phyloP scores from a whole-genome alignment of 768 basidiomycete species.

The Sporobolomyces phaffii region DNA sequence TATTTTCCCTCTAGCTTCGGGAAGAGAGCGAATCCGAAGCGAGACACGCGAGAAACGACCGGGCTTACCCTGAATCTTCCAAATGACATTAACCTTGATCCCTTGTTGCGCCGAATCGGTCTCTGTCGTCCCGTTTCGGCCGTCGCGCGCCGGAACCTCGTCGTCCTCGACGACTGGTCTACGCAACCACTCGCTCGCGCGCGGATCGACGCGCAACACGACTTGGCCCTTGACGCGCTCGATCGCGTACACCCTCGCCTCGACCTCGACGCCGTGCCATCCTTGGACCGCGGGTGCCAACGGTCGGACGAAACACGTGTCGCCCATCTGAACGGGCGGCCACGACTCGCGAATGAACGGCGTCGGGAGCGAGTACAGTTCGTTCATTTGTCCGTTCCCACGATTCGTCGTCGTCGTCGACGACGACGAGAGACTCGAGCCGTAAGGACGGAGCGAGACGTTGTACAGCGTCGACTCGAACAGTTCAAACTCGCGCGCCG shows the following conservation, averaged over 20 bases:
- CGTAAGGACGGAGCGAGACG: not conserved
- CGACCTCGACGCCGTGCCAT: constrained; percentile 40
- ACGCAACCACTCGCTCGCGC: not conserved
- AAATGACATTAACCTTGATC: constrained; percentile 18
- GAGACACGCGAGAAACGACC: no score
- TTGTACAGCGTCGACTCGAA: constrained; percentile 17
- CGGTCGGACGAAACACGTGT: constrained; percentile 44
- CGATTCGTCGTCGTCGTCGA: constrained; percentile 1
- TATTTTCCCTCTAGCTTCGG: no score
- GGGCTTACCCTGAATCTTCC: constrained; percentile 35
- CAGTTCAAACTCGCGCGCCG: constrained; percentile 5
- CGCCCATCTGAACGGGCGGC: constrained; percentile 45
- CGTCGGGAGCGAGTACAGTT: constrained; percentile 40
- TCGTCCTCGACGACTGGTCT: not conserved
- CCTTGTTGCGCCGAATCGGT: not conserved
- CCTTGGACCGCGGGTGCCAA: constrained; percentile 33
- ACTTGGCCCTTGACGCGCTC: constrained; percentile 43
- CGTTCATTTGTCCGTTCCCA: no score
- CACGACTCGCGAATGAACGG: constrained; percentile 47
- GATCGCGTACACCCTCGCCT: constrained; percentile 44
- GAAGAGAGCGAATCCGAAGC: no score
- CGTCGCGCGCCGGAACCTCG: not conserved
- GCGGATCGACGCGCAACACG: constrained; percentile 36
- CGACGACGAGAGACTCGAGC: not conserved
- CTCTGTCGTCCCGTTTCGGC: not conserved